A percentile compares a stretch with the other conserved stretches of the same genome.
Evolutionary conservation across 2,329 filamentous ascomycete genomes (phyloP).

Genomic region (Claviceps africana): DNA sequence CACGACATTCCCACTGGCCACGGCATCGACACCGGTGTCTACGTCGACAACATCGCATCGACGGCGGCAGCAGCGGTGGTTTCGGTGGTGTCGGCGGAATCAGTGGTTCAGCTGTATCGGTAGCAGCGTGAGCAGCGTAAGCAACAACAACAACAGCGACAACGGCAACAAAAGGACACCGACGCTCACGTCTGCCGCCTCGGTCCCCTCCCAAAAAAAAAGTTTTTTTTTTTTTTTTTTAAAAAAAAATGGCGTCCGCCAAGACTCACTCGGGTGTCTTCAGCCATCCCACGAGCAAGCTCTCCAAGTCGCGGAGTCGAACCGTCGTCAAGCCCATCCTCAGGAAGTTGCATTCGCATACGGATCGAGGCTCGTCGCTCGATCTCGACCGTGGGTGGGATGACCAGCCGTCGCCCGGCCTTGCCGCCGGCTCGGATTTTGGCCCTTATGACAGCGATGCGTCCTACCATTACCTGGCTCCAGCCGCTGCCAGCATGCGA

Average conservation of each 20-base stretch:
- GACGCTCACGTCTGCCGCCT: not conserved
- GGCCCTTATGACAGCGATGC: conserved; percentile 15
- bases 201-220: not conserved
- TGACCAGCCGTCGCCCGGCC: conserved; percentile 27
- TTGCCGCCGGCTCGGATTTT: conserved; percentile 10
- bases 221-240: too few relatives aligned
- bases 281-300: conserved; percentile 12
- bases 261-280: conserved; percentile 13
- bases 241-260: conserved; percentile 15
- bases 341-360: conserved; percentile 37
- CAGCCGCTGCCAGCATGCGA: not conserved
- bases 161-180: too few relatives aligned
- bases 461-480: conserved; percentile 7
- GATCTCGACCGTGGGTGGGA: conserved; percentile 48
- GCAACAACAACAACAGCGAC: not conserved
- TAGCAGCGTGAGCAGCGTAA: too few relatives aligned
- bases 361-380: conserved; percentile 44
- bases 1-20: not conserved
- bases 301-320: conserved; percentile 32
- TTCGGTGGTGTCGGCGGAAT: not conserved
- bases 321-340: conserved; percentile 46
- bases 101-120: too few relatives aligned
- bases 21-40: not conserved
- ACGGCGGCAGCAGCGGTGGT: not conserved
- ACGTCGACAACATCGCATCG: not conserved